Evolutionary conservation across 2,329 filamentous ascomycete species (phyloP).

Genomic region (Neoarthrinium moseri): DNA sequence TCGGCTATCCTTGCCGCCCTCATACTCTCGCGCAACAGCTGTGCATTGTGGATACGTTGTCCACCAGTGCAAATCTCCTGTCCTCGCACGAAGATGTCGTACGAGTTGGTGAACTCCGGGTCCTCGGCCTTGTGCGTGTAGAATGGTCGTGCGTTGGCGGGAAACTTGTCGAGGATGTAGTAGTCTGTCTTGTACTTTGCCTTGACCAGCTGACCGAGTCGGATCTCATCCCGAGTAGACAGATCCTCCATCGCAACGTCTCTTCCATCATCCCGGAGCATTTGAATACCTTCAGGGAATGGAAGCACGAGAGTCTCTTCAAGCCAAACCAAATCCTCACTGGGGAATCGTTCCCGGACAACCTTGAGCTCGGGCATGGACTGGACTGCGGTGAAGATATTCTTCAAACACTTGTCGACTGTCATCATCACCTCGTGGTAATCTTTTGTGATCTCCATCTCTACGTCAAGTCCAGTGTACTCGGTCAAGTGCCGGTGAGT

Average conservation of each 20-base stretch:
- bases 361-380: slow-evolving; percentile 69
- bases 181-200: slow-evolving; percentile 88
- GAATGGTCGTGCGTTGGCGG: slow-evolving; percentile 30
- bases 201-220: slow-evolving; percentile 79
- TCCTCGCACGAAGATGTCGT: slow-evolving; percentile 90
- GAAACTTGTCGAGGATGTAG: slow-evolving; percentile 94
- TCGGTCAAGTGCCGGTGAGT: slow-evolving; percentile 93
- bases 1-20: slow-evolving; percentile 71
- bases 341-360: slow-evolving; percentile 81
- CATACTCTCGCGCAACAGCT: slow-evolving; percentile 76
- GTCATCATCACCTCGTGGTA: slow-evolving; percentile 84
- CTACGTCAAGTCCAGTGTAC: slow-evolving; percentile 88
- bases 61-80: slow-evolving; percentile 92
- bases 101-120: slow-evolving; percentile 78
- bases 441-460: slow-evolving; percentile 87
- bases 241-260: slow-evolving; percentile 76
- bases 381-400: slow-evolving; percentile 70
- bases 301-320: slow-evolving; percentile 80
- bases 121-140: slow-evolving; percentile 43
- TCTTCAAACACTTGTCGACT: slow-evolving; percentile 79
- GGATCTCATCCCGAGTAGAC: slow-evolving; percentile 81
- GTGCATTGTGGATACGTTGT: slow-evolving; percentile 84
- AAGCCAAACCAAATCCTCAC: slow-evolving; percentile 81
- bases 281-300: slow-evolving; percentile 75
- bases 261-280: slow-evolving; percentile 80